Conservation (phyloP, 257 asterid species). For the Plantago ovata region DNA sequence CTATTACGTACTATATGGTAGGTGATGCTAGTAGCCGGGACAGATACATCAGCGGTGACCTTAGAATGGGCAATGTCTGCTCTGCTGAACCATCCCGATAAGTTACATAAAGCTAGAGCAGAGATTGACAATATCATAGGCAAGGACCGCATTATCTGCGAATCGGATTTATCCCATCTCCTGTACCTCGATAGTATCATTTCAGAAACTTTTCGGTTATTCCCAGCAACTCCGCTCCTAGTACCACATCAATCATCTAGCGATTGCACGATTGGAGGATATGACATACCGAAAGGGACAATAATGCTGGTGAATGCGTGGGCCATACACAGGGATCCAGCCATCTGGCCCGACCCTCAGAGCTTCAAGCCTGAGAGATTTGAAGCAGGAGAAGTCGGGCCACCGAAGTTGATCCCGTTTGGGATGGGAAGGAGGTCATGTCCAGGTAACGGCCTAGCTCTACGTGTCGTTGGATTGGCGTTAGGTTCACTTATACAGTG, state of each 20-base stretch:
- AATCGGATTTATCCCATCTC: slow-evolving; percentile 18
- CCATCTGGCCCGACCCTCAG: slow-evolving; percentile 19
- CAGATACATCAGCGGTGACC: slow-evolving; percentile 26
- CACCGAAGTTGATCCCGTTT: slow-evolving; percentile 18
- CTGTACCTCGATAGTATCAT: slow-evolving; percentile 19
- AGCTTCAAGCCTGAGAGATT: slow-evolving; percentile 27
- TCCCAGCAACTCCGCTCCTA: slow-evolving; percentile 21
- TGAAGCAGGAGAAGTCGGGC: slow-evolving; percentile 13
- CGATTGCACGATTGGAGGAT: slow-evolving; percentile 16
- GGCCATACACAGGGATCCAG: slow-evolving; percentile 26
- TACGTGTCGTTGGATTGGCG: slow-evolving; percentile 14
- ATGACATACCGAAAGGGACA: slow-evolving; percentile 22
- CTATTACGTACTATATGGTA: not conserved
- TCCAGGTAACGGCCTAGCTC: slow-evolving; percentile 23
- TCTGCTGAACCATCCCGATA: slow-evolving; percentile 17
- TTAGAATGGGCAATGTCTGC: slow-evolving; percentile 30
- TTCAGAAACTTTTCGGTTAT: slow-evolving; percentile 19
- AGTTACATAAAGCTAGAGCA: slow-evolving; percentile 13
- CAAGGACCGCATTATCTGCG: slow-evolving; percentile 9
- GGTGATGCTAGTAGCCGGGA: slow-evolving; percentile 19
- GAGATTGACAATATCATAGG: slow-evolving; percentile 21
- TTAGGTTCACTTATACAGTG: slow-evolving; percentile 22
- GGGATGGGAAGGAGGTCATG: slow-evolving; percentile 30
- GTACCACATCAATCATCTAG: slow-evolving; percentile 19
- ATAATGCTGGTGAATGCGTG: slow-evolving; percentile 23